These are phyloP conservation scores for Silene uniflora DNA, from an alignment of 148 eudicot species.

Conservation along the genomic window DNA sequence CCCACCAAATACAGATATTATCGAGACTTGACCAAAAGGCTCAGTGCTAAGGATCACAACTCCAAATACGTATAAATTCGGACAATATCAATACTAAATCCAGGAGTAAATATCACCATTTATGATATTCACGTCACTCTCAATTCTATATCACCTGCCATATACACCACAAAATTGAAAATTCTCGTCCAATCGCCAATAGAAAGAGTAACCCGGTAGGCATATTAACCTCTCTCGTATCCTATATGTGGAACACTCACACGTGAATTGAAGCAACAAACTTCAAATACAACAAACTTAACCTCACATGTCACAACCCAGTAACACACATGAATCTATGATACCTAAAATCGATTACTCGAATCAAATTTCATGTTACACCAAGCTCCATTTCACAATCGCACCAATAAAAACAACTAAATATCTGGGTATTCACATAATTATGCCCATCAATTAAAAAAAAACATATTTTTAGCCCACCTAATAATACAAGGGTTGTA, in stretches of 20 bases:
- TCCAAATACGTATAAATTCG: background rate
- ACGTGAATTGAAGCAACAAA: background rate
- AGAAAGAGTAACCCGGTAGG: background rate
- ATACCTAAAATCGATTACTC: background rate
- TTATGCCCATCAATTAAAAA: background rate
- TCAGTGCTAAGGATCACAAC: no score
- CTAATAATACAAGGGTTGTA: no score
- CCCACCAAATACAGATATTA: background rate
- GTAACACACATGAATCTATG: no score
- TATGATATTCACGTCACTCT: background rate
- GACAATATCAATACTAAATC: background rate
- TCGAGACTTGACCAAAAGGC: background rate
- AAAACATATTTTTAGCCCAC: no score
- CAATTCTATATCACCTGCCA: background rate
- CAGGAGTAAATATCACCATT: background rate
- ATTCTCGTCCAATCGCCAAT: background rate
- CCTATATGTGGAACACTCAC: background rate
- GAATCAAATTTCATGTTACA: background rate
- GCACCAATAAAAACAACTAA: background rate
- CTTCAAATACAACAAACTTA: background rate
- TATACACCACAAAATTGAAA: background rate
- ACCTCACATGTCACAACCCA: no score
- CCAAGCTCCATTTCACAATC: background rate
- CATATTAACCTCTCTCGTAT: background rate
- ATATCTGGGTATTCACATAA: background rate